Conservation (phyloP, 176 grass and related monocot species). For the sorghum (Sorghum bicolor) region DNA sequence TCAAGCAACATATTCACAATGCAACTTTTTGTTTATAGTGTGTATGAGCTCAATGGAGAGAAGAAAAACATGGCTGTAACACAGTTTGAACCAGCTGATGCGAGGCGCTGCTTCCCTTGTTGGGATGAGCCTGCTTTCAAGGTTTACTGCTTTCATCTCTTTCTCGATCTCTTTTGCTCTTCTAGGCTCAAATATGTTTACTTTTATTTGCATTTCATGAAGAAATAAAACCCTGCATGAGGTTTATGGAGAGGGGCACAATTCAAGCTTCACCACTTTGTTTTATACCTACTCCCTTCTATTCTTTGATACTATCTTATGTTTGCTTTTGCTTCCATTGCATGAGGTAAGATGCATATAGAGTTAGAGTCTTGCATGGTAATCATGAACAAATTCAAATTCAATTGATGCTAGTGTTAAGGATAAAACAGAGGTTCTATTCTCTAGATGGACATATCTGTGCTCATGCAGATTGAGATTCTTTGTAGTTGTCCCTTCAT, state of each 20-base stretch:
- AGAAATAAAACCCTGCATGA: not conserved
- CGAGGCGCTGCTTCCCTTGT: slow-evolving; percentile 80
- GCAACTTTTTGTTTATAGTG: slow-evolving; percentile 33
- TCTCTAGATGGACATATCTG: not conserved
- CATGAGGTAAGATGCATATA: not conserved
- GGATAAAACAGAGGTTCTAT: not conserved
- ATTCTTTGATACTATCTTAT: not conserved
- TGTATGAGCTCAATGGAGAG: slow-evolving; percentile 80
- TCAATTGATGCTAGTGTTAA: not conserved
- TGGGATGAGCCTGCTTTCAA: slow-evolving; percentile 96
- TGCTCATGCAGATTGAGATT: not conserved
- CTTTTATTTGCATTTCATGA: not conserved
- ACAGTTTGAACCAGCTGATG: slow-evolving; percentile 84
- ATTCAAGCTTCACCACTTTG: not conserved
- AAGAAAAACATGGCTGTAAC: slow-evolving; percentile 95
- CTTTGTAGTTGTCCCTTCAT: not conserved
- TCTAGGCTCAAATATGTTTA: not conserved
- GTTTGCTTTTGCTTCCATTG: not conserved
- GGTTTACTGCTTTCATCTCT: slow-evolving; percentile 34
- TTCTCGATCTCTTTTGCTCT: slow-evolving; percentile 7
- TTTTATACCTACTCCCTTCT: slow-evolving; percentile 1
- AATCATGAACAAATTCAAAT: not conserved
- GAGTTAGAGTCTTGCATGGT: not conserved
- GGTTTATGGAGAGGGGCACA: not conserved
- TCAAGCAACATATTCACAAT: slow-evolving; percentile 10